Percentiles rank a stretch among this genome's conserved stretches.
Conservation (phyloP, 371 early-diverging fungal species). For the Batrachochytrium dendrobatidis region DNA sequence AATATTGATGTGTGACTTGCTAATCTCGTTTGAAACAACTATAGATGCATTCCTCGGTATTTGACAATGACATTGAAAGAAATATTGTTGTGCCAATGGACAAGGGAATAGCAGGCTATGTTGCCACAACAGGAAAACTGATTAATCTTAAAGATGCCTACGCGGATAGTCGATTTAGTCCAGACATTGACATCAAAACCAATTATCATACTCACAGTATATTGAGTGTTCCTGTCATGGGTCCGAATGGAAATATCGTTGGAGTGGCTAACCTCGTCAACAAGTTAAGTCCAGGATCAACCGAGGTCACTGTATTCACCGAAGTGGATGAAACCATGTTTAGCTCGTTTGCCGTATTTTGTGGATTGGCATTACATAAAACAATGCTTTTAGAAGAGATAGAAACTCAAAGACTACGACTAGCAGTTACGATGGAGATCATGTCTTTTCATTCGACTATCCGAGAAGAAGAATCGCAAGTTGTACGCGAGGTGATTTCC, state of each 20-base stretch:
- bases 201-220: slow-evolving; percentile 19
- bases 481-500: not conserved
- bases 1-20: too few relatives aligned
- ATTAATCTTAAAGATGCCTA: slow-evolving; percentile 27
- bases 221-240: slow-evolving; percentile 25
- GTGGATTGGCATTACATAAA: slow-evolving; percentile 28
- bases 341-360: slow-evolving; percentile 24
- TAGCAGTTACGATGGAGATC: slow-evolving; percentile 25
- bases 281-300: slow-evolving; percentile 14
- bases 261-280: slow-evolving; percentile 32
- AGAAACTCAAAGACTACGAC: slow-evolving; percentile 15
- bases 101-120: slow-evolving; percentile 27
- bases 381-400: slow-evolving; percentile 22
- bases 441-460: slow-evolving; percentile 28
- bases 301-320: slow-evolving; percentile 13
- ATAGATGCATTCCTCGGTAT: slow-evolving; percentile 17
- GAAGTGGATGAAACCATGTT: slow-evolving; percentile 18
- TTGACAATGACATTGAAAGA: slow-evolving; percentile 16
- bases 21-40: not conserved
- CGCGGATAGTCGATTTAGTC: slow-evolving; percentile 25
- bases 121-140: slow-evolving; percentile 20
- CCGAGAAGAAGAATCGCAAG: slow-evolving; percentile 13
- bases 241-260: slow-evolving; percentile 16
- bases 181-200: slow-evolving; percentile 19
- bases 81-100: slow-evolving; percentile 13